Evolutionary conservation across 768 basidiomycete species (phyloP), one percentile per base, ranked within the genome.

Genomic region (Krasilnikovozyma curviuscula): DNA sequence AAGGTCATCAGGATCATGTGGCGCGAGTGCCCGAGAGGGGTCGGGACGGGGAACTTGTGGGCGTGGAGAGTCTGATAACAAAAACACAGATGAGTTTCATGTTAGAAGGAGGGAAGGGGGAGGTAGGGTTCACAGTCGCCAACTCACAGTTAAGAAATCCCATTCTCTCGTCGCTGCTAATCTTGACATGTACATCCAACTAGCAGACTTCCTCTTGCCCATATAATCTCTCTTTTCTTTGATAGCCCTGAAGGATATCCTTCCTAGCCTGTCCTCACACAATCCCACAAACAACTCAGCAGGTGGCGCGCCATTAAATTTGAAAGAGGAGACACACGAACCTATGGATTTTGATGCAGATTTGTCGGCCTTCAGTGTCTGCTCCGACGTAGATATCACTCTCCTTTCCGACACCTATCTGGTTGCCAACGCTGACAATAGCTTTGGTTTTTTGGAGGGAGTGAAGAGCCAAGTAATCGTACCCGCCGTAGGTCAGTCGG

Each of bases 141-240:
- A 23, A 46, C 67, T 35, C 46, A 85, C 91, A 72, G 93, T 95
- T 84, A 98, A 91, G 64, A 97, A 98, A 1, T 84, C 85, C 75
- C 79, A 98, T 63, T 98, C 93, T 61, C 95, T 97, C 67, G 91
- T 81, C 8, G 93, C 93, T 16, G 89, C 81, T 39, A 98, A 67
- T 19, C 93, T 75, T 19, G 85, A 89, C 83, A 98, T 84, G 66
- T 95, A 97, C 88, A 97, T 93, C 93, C 93, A 98, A 16, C 84
- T 84, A 1, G 93, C 91, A 16, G 81, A 83, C 65, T 86, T 86
- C 34, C 93, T 75, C 64, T 88, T 91, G 21, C 89, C 85, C 47
- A 98, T 69, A 62, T 97, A 98, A 61, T 98, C 93, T 51, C 93
- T 72, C 61, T 97, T 97, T 57, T 79, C 73, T 66, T 98, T 98